phyloP scores from a whole-genome alignment of 305 asterid species.

The Stenogyne calaminthoides region DNA sequence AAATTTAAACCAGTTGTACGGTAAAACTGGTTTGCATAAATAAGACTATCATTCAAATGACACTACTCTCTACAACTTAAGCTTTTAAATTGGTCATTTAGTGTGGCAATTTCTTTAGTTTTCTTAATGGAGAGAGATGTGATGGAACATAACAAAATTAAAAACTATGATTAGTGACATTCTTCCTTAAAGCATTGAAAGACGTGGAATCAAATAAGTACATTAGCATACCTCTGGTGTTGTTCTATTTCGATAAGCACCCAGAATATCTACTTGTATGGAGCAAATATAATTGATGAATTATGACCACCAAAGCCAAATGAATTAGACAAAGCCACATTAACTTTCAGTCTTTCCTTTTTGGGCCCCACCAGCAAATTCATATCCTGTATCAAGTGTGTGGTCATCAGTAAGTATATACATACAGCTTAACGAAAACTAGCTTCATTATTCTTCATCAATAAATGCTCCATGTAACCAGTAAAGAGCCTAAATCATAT shows the following conservation, averaged over 20 bases:
- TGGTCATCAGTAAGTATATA: slow-evolving; percentile 23
- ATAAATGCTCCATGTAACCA: slow-evolving; percentile 4
- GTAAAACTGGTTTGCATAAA: too few relatives aligned
- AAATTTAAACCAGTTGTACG: too few relatives aligned
- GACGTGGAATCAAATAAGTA: neutral
- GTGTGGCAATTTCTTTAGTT: too few relatives aligned
- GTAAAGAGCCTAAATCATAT: neutral
- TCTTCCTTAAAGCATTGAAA: neutral
- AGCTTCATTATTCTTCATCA: neutral
- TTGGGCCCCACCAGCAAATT: slow-evolving; percentile 68
- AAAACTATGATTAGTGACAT: too few relatives aligned
- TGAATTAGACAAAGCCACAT: slow-evolving; percentile 90
- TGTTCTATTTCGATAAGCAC: slow-evolving; percentile 16
- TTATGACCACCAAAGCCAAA: slow-evolving; percentile 98
- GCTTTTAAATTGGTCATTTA: neutral
- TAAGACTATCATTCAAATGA: neutral
- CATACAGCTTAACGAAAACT: slow-evolving; percentile 1
- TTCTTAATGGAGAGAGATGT: too few relatives aligned
- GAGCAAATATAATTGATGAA: slow-evolving; percentile 87
- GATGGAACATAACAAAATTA: too few relatives aligned
- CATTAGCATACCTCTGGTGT: slow-evolving; percentile 35
- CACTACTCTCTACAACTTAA: neutral
- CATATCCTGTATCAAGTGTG: slow-evolving; percentile 55
- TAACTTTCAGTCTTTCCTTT: slow-evolving; percentile 69
- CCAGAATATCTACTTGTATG: slow-evolving; percentile 56